Evolutionary conservation across 2,329 filamentous ascomycete genomes (phyloP).

Genomic region (Exophiala mesophila): DNA sequence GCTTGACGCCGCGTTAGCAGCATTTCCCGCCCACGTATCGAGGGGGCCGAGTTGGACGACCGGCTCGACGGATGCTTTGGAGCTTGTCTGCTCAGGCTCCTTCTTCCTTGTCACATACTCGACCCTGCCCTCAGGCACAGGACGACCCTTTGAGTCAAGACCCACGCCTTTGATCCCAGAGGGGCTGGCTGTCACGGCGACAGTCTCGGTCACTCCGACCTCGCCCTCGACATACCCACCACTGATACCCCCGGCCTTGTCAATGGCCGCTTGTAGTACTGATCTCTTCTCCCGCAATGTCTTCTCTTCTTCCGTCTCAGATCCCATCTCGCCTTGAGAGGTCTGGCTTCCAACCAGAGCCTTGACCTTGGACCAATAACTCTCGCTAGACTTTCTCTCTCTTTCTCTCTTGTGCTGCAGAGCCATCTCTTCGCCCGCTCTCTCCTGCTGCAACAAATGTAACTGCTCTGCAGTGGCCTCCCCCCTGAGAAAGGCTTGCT

Average conservation of each 20-base stretch:
- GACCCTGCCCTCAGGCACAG: constrained; percentile 22
- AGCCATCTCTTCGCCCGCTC: constrained; percentile 40
- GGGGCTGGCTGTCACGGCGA: constrained; percentile 9
- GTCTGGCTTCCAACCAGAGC: constrained; percentile 12
- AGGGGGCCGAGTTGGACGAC: constrained; percentile 8
- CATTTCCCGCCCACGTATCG: constrained; percentile 23
- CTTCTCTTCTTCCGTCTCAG: constrained; percentile 15
- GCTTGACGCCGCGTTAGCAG: constrained; percentile 9
- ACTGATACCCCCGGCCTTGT: not conserved
- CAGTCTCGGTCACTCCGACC: constrained; percentile 5
- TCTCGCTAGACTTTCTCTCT: constrained; percentile 35
- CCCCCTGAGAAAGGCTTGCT: constrained; percentile 37
- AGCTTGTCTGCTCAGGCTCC: constrained; percentile 8
- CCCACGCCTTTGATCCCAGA: constrained; percentile 24
- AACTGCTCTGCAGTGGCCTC: constrained; percentile 39
- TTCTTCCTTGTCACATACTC: constrained; percentile 15
- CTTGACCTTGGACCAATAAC: constrained; percentile 24
- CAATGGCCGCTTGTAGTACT: constrained; percentile 2
- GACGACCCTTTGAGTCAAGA: constrained; percentile 25
- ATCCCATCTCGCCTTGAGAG: constrained; percentile 21
- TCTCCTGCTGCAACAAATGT: constrained; percentile 42
- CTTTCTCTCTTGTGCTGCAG: constrained; percentile 39
- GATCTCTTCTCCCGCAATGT: constrained; percentile 9
- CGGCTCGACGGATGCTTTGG: constrained; percentile 6
- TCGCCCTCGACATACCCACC: constrained; percentile 16